Evolutionary conservation across 2,329 filamentous ascomycete genomes (phyloP).

Genomic region (Colletotrichum karsti): DNA sequence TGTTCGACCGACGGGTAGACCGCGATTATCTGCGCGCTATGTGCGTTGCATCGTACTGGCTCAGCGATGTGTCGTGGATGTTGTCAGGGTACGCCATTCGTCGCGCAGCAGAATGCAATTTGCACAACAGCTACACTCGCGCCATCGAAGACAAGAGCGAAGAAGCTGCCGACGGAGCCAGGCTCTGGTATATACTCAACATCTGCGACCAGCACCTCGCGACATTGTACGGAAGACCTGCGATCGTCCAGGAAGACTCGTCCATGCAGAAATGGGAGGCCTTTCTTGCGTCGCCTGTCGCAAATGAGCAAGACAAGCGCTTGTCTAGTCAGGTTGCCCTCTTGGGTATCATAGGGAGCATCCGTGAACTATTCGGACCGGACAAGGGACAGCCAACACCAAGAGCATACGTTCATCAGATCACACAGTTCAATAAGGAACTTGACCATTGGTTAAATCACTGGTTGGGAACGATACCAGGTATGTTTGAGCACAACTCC

Average conservation of each 20-base stretch:
- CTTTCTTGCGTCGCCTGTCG: slow-evolving; percentile 59
- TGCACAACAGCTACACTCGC: slow-evolving; percentile 51
- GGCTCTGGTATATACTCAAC: slow-evolving; percentile 69
- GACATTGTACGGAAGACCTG: slow-evolving; percentile 67
- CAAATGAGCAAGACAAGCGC: slow-evolving; percentile 63
- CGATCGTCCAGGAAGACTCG: slow-evolving; percentile 65
- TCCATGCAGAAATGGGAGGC: slow-evolving; percentile 66
- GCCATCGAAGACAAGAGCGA: slow-evolving; percentile 46
- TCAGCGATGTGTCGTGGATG: slow-evolving; percentile 70
- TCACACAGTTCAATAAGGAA: slow-evolving; percentile 40
- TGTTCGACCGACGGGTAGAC: slow-evolving; percentile 44
- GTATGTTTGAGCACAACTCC: slow-evolving; percentile 26
- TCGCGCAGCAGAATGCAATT: slow-evolving; percentile 55
- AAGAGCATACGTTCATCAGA: slow-evolving; percentile 58
- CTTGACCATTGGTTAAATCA: slow-evolving; percentile 46
- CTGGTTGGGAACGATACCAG: slow-evolving; percentile 41
- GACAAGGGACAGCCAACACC: slow-evolving; percentile 61
- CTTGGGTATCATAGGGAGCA: slow-evolving; percentile 64
- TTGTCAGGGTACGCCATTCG: slow-evolving; percentile 63
- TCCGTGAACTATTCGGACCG: slow-evolving; percentile 63
- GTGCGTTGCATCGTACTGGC: slow-evolving; percentile 69
- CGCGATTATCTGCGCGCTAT: slow-evolving; percentile 65
- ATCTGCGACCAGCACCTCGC: slow-evolving; percentile 70
- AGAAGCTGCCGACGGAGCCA: slow-evolving; percentile 60
- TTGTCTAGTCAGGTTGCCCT: slow-evolving; percentile 66